Evolutionary conservation across 164 flowering plant species (phyloP).

Genomic region (Kingdonia uniflora): DNA sequence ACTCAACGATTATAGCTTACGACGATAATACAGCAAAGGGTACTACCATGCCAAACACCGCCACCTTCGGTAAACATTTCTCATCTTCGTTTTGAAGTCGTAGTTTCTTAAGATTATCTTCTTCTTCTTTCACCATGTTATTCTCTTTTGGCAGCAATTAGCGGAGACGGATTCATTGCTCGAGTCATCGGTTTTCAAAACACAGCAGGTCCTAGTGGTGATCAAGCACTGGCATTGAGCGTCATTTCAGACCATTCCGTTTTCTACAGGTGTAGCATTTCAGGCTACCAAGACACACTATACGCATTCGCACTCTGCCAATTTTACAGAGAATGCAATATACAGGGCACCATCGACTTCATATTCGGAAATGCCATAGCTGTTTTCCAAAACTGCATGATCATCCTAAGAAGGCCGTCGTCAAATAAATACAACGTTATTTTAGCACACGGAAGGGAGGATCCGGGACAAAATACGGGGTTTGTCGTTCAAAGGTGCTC

Average conservation of each 20-base stretch:
- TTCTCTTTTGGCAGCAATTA: conserved; percentile 22
- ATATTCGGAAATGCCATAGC: conserved; percentile 41
- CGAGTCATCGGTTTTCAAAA: conserved; percentile 42
- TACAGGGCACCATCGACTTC: conserved; percentile 39
- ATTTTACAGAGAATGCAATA: conserved; percentile 37
- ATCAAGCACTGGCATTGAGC: conserved; percentile 31
- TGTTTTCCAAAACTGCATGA: conserved; percentile 28
- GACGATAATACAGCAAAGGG: conserved; percentile 22
- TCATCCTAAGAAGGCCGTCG: conserved; percentile 21
- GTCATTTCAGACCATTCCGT: conserved; percentile 29
- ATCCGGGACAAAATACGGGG: conserved; percentile 40
- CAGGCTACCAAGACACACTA: conserved; percentile 39
- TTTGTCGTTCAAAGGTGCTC: conserved; percentile 28
- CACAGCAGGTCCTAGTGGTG: conserved; percentile 34
- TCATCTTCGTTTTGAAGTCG: not conserved
- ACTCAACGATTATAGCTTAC: conserved; percentile 24
- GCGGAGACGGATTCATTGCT: conserved; percentile 38
- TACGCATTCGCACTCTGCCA: conserved; percentile 33
- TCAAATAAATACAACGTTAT: conserved; percentile 18
- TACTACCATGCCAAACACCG: conserved; percentile 24
- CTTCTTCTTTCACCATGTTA: not conserved
- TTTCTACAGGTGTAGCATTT: conserved; percentile 29
- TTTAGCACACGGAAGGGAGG: conserved; percentile 33
- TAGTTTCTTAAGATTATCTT: not conserved
- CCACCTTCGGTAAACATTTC: conserved; percentile 29